Percentiles rank a stretch among this genome's conserved stretches.
phyloP scores from a whole-genome alignment of 257 asterid genomes.

The Verbascum thapsus region DNA sequence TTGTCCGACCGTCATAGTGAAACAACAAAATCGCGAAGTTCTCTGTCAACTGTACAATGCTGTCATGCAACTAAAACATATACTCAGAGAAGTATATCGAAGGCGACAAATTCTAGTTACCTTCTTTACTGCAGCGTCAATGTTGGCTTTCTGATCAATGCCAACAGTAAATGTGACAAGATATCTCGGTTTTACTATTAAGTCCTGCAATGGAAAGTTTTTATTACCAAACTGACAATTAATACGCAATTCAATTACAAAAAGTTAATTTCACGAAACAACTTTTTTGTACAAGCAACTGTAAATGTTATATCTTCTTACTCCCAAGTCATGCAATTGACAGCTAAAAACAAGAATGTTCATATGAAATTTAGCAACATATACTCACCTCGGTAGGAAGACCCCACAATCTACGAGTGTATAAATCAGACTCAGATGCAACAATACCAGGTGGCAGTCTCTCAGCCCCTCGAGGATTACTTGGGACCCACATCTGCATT shows the following conservation, averaged over 20 bases:
- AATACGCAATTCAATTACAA: conserved; percentile 2
- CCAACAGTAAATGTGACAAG: conserved; percentile 92
- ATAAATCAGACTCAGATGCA: conserved; percentile 62
- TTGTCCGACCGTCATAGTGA: conserved; percentile 89
- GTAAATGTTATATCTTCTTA: neutral
- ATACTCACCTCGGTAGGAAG: conserved; percentile 73
- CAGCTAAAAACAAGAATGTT: conserved; percentile 10
- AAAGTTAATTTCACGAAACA: neutral
- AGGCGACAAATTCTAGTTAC: conserved; percentile 33
- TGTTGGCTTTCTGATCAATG: conserved; percentile 68
- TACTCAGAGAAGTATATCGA: conserved; percentile 11
- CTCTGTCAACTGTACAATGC: conserved; percentile 71
- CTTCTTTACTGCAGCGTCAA: conserved; percentile 88
- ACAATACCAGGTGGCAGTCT: conserved; percentile 79
- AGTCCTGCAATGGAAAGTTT: conserved; percentile 52
- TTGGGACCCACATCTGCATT: conserved; percentile 76
- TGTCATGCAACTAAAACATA: conserved; percentile 28
- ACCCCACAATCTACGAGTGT: conserved; percentile 82
- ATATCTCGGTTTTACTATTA: conserved; percentile 75
- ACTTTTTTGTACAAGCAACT: neutral
- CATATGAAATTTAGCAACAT: conserved; percentile 14
- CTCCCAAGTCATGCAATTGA: conserved; percentile 4
- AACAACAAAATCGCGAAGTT: conserved; percentile 78
- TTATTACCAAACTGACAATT: conserved; percentile 21
- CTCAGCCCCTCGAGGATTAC: conserved; percentile 90